Evolutionary conservation across 1,139 yeast species (phyloP).

Genomic region (Yamadazyma triangularis): DNA sequence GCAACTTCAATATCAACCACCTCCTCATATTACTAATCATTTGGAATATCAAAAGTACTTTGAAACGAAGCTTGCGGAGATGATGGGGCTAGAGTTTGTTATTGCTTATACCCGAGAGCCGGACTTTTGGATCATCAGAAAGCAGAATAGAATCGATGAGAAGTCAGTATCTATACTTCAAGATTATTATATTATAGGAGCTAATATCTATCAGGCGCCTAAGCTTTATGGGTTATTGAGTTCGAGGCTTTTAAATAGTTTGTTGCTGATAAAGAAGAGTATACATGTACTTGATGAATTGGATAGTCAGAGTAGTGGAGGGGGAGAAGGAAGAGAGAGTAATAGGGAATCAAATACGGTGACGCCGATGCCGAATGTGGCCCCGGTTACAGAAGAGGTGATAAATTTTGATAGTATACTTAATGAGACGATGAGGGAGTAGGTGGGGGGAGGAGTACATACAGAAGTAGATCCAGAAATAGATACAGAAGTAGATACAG

Average conservation of each 20-base stretch:
- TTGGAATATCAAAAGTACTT: conserved; percentile 34
- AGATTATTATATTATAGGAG: conserved; percentile 86
- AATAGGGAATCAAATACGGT: conserved; percentile 1
- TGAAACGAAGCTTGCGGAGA: conserved; percentile 58
- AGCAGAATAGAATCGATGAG: conserved; percentile 62
- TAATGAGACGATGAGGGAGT: conserved; percentile 4
- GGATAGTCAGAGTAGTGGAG: conserved; percentile 32
- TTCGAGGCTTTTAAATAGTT: conserved; percentile 35
- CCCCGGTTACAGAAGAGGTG: conserved; percentile 7
- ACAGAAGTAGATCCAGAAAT: too few species aligned
- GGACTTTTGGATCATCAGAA: conserved; percentile 85
- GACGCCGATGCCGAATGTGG: conserved; percentile 3
- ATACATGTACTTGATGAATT: conserved; percentile 31
- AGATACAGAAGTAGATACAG: too few species aligned
- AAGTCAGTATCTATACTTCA: conserved; percentile 48
- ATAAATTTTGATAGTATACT: conserved; percentile 8
- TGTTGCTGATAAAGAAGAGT: conserved; percentile 33
- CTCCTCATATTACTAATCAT: conserved; percentile 24
- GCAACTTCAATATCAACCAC: conserved; percentile 87
- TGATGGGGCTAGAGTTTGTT: conserved; percentile 84
- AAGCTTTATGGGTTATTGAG: conserved; percentile 36
- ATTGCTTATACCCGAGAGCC: conserved; percentile 78
- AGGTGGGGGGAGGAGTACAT: too few species aligned
- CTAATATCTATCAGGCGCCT: conserved; percentile 92
- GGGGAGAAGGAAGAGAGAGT: conserved; percentile 13